These are phyloP conservation scores for Orbilia oligospora DNA, from an alignment of 2,329 filamentous ascomycete genomes.

Conservation along the genomic window DNA sequence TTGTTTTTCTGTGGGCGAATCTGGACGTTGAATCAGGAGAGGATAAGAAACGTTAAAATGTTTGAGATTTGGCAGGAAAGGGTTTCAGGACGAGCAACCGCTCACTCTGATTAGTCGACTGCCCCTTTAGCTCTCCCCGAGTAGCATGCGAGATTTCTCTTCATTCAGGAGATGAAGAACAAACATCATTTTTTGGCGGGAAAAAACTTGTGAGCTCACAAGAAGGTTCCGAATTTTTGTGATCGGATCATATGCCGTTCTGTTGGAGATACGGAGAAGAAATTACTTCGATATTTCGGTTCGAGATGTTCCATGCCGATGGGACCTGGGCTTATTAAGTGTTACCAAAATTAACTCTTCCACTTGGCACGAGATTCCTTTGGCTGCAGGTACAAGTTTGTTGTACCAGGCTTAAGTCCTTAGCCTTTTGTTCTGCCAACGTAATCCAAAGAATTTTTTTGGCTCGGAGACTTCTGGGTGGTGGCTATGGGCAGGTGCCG, in stretches of 20 bases:
- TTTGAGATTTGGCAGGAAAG: conserved; percentile 46
- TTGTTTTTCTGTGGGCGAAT: conserved; percentile 25
- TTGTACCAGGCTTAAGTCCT: conserved; percentile 27
- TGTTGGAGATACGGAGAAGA: conserved; percentile 3
- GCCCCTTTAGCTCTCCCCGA: conserved; percentile 34
- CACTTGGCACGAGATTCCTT: conserved; percentile 46
- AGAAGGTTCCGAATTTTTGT: conserved; percentile 21
- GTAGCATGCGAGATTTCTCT: conserved; percentile 31
- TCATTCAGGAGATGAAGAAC: conserved; percentile 13
- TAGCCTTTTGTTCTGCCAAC: conserved; percentile 43
- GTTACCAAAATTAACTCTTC: conserved; percentile 54
- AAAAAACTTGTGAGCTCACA: conserved; percentile 15
- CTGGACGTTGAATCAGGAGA: conserved; percentile 49
- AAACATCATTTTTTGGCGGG: conserved; percentile 8
- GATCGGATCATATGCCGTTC: conserved; percentile 20
- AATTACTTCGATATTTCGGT: conserved; percentile 25
- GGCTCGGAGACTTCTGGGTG: conserved; percentile 51
- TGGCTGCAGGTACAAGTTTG: conserved; percentile 53
- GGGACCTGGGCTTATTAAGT: conserved; percentile 10
- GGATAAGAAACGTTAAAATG: conserved; percentile 49
- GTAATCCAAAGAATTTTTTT: conserved; percentile 29
- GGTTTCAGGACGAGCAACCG: conserved; percentile 51
- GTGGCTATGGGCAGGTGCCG: conserved; percentile 35
- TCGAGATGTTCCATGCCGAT: conserved; percentile 45
- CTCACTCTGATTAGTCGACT: conserved; percentile 48